phyloP scores from a whole-genome alignment of 352 stramenopile genomes.

The Globisporangium recalcitrans region DNA sequence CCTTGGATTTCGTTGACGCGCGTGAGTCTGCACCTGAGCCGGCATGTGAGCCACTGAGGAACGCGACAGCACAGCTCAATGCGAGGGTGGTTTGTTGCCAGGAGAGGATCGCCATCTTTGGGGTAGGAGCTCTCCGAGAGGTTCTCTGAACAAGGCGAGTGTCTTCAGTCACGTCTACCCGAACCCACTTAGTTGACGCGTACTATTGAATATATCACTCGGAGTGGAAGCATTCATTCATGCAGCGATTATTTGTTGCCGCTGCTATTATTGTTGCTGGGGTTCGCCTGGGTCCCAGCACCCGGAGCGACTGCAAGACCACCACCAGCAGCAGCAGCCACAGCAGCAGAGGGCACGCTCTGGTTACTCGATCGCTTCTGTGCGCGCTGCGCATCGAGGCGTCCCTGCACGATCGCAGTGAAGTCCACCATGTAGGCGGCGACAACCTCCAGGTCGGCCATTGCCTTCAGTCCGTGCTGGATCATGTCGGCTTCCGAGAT shows the following conservation, averaged over 20 bases:
- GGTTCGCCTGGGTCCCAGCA: background rate
- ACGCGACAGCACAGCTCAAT: background rate
- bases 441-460: constrained; percentile 89
- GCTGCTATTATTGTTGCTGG: background rate
- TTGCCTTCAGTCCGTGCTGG: constrained; percentile 80
- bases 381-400: constrained; percentile 63
- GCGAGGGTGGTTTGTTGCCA: background rate
- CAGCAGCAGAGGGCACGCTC: constrained; percentile 19
- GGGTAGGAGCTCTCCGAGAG: background rate
- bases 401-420: constrained; percentile 67
- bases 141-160: background rate
- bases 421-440: constrained; percentile 93
- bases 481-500: constrained; percentile 82
- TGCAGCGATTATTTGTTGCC: background rate
- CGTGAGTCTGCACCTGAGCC: background rate
- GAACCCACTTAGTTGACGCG: too few species aligned
- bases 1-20: background rate
- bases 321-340: constrained; percentile 1
- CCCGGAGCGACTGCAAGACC: background rate
- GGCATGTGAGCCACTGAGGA: background rate
- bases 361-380: constrained; percentile 48
- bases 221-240: background rate
- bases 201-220: background rate
- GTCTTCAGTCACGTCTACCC: too few species aligned
- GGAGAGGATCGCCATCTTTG: background rate